Evolutionary conservation across 495 filamentous ascomycete genomes (phyloP).

Genomic region (Aspergillus nidulans): DNA sequence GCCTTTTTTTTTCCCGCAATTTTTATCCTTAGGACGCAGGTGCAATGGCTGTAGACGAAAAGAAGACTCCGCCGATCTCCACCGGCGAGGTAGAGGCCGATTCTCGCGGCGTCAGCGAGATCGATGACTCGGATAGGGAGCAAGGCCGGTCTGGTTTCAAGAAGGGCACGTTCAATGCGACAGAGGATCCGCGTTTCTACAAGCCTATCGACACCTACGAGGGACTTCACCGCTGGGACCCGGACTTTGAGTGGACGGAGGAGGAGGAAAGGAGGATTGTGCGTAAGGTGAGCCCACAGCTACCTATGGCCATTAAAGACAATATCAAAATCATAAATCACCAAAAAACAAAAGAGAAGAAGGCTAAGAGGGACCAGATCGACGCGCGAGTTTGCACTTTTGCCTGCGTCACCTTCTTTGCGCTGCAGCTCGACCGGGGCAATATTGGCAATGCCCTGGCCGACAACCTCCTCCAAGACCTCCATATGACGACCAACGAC

Average conservation of each 20-base stretch:
- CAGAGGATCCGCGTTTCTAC: neutral
- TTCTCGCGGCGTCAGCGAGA: neutral
- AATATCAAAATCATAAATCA: too few relatives aligned
- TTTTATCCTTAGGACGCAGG: neutral
- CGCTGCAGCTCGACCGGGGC: slow-evolving; percentile 59
- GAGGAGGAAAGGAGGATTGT: slow-evolving; percentile 9
- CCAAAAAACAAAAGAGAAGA: too few relatives aligned
- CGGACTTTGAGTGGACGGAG: slow-evolving; percentile 5
- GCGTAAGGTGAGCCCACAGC: neutral
- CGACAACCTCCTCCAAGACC: slow-evolving; percentile 46
- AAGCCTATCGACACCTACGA: slow-evolving; percentile 7
- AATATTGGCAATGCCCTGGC: slow-evolving; percentile 48
- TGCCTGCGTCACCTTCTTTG: slow-evolving; percentile 67
- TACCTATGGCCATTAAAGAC: too few relatives aligned
- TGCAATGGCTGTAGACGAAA: neutral
- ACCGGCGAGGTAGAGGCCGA: neutral
- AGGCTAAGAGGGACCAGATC: too few relatives aligned
- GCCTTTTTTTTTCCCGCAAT: neutral
- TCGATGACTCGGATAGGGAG: neutral
- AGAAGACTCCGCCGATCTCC: neutral
- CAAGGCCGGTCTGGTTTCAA: neutral
- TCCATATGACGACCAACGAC: slow-evolving; percentile 44
- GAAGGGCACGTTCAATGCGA: neutral
- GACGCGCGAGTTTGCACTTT: slow-evolving; percentile 43
- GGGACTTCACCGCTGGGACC: slow-evolving; percentile 8